phyloP scores from a whole-genome alignment of 2,329 filamentous ascomycete genomes.

The Aspergillus quadricinctus region DNA sequence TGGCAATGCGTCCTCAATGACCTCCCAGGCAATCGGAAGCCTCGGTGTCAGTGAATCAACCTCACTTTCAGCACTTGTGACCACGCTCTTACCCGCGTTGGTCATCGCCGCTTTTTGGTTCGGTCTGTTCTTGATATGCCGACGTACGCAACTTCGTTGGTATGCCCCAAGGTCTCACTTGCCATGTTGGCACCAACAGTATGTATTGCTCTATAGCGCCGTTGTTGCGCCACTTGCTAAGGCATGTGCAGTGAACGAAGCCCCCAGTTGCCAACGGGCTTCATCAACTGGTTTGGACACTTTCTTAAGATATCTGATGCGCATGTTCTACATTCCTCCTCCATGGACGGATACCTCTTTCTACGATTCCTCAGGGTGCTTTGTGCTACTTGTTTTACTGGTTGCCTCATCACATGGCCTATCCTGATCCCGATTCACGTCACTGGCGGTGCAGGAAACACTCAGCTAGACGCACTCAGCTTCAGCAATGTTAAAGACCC shows the following conservation, averaged over 20 bases:
- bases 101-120: slow-evolving; percentile 43
- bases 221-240: neutral
- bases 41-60: slow-evolving; percentile 39
- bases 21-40: slow-evolving; percentile 25
- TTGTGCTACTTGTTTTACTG: slow-evolving; percentile 73
- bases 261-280: slow-evolving; percentile 43
- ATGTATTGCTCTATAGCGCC: slow-evolving; percentile 10
- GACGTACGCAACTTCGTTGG: slow-evolving; percentile 43
- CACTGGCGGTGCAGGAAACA: slow-evolving; percentile 66
- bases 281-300: slow-evolving; percentile 52
- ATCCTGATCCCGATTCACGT: slow-evolving; percentile 82
- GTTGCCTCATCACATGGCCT: slow-evolving; percentile 80
- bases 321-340: slow-evolving; percentile 83
- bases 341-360: slow-evolving; percentile 87
- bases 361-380: slow-evolving; percentile 79
- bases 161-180: slow-evolving; percentile 43
- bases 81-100: slow-evolving; percentile 46
- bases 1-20: slow-evolving; percentile 34
- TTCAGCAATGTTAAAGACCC: slow-evolving; percentile 68
- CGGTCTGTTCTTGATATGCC: slow-evolving; percentile 43
- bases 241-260: slow-evolving; percentile 40
- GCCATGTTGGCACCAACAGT: slow-evolving; percentile 40
- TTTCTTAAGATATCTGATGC: slow-evolving; percentile 61
- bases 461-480: slow-evolving; percentile 70
- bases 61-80: slow-evolving; percentile 47